Percentiles rank a stretch among this genome's conserved stretches.
These are phyloP conservation scores for Acorus calamus DNA, from an alignment of 106 monocot species.

Conservation along the genomic window DNA sequence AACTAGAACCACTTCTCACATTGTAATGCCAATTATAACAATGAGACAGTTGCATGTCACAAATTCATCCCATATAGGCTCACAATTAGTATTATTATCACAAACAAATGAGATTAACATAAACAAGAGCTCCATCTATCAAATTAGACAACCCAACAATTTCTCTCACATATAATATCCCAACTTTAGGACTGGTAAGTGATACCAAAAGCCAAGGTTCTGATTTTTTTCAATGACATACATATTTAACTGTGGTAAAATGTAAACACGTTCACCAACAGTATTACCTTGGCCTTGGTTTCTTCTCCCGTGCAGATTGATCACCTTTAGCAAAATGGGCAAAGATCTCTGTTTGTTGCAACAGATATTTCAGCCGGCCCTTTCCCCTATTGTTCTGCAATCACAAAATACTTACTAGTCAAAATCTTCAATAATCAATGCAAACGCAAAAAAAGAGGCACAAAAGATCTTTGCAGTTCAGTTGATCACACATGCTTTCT, in stretches of 20 bases:
- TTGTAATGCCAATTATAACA: no score
- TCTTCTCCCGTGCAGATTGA: slow-evolving; percentile 28
- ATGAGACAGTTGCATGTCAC: no score
- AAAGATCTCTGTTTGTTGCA: slow-evolving; percentile 47
- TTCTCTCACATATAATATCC: no score
- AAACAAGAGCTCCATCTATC: no score
- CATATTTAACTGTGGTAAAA: neutral
- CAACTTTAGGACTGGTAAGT: no score
- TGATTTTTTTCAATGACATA: no score
- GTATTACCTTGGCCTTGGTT: slow-evolving; percentile 29
- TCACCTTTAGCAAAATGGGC: slow-evolving; percentile 40
- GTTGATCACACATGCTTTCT: neutral
- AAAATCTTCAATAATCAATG: neutral
- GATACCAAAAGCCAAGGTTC: no score
- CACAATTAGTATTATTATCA: no score
- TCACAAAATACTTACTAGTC: neutral
- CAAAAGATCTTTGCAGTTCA: neutral
- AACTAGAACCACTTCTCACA: no score
- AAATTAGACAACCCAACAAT: no score
- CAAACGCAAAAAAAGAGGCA: neutral
- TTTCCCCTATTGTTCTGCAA: slow-evolving; percentile 37
- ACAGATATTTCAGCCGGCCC: slow-evolving; percentile 35
- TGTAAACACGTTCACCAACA: neutral
- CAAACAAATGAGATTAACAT: no score
- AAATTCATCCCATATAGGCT: no score